These are phyloP conservation scores for Suillus subluteus DNA, from an alignment of 768 basidiomycete species.

Conservation along the genomic window DNA sequence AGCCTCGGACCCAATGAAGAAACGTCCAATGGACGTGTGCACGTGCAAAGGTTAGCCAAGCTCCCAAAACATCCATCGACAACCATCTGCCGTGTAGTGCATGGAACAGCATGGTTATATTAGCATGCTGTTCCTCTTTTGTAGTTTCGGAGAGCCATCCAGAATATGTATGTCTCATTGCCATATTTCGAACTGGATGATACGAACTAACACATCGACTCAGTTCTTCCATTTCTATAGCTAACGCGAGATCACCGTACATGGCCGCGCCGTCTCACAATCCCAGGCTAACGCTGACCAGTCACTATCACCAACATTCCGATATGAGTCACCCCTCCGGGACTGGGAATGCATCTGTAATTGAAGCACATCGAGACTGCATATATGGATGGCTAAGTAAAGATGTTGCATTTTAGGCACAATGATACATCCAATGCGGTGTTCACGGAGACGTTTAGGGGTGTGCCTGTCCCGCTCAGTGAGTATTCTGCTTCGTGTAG, in stretches of 20 bases:
- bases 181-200: background rate
- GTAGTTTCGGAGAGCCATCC: background rate
- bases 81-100: background rate
- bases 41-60: background rate
- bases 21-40: background rate
- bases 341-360: background rate
- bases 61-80: background rate
- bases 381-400: too few species aligned
- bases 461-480: too few species aligned
- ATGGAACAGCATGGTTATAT: background rate
- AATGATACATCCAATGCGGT: too few species aligned
- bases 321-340: background rate
- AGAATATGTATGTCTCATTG: background rate
- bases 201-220: background rate
- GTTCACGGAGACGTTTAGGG: too few species aligned
- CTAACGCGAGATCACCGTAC: background rate
- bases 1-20: background rate
- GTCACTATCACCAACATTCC: background rate
- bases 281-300: background rate
- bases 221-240: background rate
- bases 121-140: background rate
- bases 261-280: background rate
- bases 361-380: background rate
- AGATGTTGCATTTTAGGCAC: too few species aligned
- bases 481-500: too few species aligned